Conservation (phyloP, 2,329 filamentous ascomycete species). For the Leptoxyphium fumago region DNA sequence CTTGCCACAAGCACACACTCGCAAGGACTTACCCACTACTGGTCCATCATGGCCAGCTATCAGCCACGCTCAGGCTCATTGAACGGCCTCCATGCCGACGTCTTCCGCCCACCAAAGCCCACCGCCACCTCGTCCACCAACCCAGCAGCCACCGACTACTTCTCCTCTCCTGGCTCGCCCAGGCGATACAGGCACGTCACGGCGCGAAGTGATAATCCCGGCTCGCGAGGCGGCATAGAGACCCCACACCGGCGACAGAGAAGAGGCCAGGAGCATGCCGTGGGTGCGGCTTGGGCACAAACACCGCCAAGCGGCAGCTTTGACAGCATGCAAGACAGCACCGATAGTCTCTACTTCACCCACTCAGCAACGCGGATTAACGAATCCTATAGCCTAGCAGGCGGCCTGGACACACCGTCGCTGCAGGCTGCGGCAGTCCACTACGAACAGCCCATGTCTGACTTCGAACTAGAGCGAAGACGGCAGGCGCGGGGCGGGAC, state of each 20-base stretch:
- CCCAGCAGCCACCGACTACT: conserved; percentile 14
- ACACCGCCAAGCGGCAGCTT: conserved; percentile 3
- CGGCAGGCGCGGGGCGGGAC: neutral
- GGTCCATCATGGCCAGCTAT: neutral
- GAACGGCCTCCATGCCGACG: conserved; percentile 11
- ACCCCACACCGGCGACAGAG: no score
- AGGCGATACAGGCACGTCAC: conserved; percentile 15
- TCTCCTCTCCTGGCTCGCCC: conserved; percentile 11
- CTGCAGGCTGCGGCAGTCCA: conserved; percentile 18
- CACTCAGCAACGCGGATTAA: conserved; percentile 34
- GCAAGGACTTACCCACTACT: no score
- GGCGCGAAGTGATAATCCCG: no score
- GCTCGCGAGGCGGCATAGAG: no score
- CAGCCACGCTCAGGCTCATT: neutral
- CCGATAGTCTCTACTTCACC: conserved; percentile 8
- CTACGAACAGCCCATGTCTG: neutral
- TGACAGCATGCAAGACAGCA: conserved; percentile 1
- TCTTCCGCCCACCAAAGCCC: conserved; percentile 30
- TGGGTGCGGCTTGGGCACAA: conserved; percentile 3
- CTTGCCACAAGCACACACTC: no score
- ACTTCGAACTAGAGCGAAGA: neutral
- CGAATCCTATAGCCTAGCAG: conserved; percentile 35
- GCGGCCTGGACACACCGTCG: conserved; percentile 34
- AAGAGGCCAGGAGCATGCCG: neutral
- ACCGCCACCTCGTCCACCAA: conserved; percentile 20